phyloP scores from a whole-genome alignment of 169 alveolate genomes.

The Plasmodium relictum region DNA sequence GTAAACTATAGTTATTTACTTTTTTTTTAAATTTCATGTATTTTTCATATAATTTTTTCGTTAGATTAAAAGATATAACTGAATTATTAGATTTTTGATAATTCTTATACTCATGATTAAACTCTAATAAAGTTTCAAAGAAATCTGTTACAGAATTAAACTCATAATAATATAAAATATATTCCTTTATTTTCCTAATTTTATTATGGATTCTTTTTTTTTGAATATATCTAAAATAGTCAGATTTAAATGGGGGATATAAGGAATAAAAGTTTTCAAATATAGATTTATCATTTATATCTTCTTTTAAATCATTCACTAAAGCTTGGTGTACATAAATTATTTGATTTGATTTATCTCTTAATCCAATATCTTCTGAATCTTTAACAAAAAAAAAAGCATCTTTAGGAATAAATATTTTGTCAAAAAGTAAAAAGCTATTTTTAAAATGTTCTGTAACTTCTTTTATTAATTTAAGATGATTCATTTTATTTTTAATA shows the following conservation, averaged over 20 bases:
- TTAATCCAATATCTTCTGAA: slow-evolving; percentile 42
- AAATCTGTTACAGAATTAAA: slow-evolving; percentile 52
- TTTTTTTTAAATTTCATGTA: no score
- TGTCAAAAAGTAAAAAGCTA: slow-evolving; percentile 63
- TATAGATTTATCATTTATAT: slow-evolving; percentile 24
- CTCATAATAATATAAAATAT: slow-evolving; percentile 51
- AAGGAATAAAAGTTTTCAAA: slow-evolving; percentile 34
- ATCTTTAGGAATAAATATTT: slow-evolving; percentile 76
- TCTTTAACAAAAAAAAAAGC: slow-evolving; percentile 71
- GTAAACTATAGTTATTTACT: no score
- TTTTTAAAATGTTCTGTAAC: slow-evolving; percentile 49
- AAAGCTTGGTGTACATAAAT: slow-evolving; percentile 62
- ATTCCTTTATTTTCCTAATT: slow-evolving; percentile 73
- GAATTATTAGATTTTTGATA: not conserved
- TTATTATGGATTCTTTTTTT: slow-evolving; percentile 69
- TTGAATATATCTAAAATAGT: slow-evolving; percentile 54
- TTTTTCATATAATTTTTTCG: not conserved
- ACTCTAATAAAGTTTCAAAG: slow-evolving; percentile 48
- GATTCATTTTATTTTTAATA: slow-evolving; percentile 33
- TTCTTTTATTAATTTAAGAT: slow-evolving; percentile 21
- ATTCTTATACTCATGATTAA: slow-evolving; percentile 38
- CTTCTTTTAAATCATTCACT: slow-evolving; percentile 67
- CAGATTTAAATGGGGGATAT: slow-evolving; percentile 33
- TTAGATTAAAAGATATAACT: not conserved
- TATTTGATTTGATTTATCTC: slow-evolving; percentile 16